Evolutionary conservation across 345 rosid species (phyloP).

Genomic region (Hirschfeldia incana): DNA sequence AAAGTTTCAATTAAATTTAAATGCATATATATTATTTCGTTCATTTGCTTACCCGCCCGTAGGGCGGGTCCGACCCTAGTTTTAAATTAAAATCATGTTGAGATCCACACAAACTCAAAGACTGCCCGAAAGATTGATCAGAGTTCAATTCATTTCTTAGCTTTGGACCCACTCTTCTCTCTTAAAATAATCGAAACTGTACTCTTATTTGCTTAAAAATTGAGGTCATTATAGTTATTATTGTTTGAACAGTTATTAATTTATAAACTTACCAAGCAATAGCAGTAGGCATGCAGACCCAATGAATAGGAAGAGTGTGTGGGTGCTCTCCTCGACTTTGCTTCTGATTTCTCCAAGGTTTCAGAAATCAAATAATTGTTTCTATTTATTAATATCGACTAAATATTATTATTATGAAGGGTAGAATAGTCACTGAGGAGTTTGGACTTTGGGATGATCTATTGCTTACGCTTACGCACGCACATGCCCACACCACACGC

Average conservation of each 20-base stretch:
- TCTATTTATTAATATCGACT: not conserved
- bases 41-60: no score
- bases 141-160: constrained; percentile 25
- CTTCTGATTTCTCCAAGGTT: constrained; percentile 42
- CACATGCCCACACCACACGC: constrained; percentile 43
- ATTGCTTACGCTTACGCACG: constrained; percentile 44
- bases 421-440: constrained; percentile 20
- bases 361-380: not conserved
- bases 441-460: constrained; percentile 30
- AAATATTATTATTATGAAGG: constrained; percentile 1
- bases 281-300: constrained; percentile 33
- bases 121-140: constrained; percentile 27
- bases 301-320: constrained; percentile 40
- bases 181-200: constrained; percentile 5
- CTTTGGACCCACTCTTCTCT: constrained; percentile 33
- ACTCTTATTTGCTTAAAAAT: not conserved
- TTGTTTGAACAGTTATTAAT: not conserved
- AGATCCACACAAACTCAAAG: constrained; percentile 44
- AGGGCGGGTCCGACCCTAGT: no score
- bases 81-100: not conserved
- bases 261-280: constrained; percentile 16
- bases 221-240: not conserved
- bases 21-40: no score
- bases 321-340: constrained; percentile 44
- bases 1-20: no score